These are phyloP conservation scores for Colletotrichum chlorophyti DNA, from an alignment of 2,329 filamentous ascomycete genomes.

Conservation along the genomic window DNA sequence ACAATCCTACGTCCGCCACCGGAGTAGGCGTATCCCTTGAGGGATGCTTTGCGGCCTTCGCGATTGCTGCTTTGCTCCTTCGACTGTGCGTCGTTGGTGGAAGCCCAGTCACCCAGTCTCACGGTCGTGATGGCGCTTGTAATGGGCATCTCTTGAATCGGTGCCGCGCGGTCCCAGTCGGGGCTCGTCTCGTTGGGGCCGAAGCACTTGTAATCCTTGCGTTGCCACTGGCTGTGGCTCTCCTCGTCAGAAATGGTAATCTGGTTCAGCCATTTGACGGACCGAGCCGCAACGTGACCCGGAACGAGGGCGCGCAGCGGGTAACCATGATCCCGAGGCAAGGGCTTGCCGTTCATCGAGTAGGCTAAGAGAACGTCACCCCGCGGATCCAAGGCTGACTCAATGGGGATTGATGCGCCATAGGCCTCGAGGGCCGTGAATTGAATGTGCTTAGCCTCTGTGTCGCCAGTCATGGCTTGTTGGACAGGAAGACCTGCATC, in stretches of 20 bases:
- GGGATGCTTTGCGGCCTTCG: conserved; percentile 37
- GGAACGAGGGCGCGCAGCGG: conserved; percentile 69
- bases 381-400: conserved; percentile 62
- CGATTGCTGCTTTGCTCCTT: neutral
- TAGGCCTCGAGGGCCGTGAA: conserved; percentile 68
- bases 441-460: conserved; percentile 58
- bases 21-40: conserved; percentile 72
- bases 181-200: conserved; percentile 66
- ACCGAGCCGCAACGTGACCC: conserved; percentile 70
- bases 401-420: conserved; percentile 66
- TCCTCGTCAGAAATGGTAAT: conserved; percentile 72
- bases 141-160: conserved; percentile 73
- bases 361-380: conserved; percentile 72
- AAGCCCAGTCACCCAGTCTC: conserved; percentile 46
- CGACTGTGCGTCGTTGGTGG: neutral
- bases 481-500: conserved; percentile 59
- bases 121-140: conserved; percentile 69
- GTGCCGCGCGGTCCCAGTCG: conserved; percentile 67
- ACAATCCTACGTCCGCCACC: conserved; percentile 71
- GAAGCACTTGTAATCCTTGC: conserved; percentile 73
- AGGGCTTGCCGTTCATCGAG: conserved; percentile 69
- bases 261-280: conserved; percentile 73
- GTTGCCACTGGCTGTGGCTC: conserved; percentile 69
- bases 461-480: conserved; percentile 42
- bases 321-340: conserved; percentile 71